Conservation (phyloP, 345 rosid genomes). For the Linum lewisii region DNA sequence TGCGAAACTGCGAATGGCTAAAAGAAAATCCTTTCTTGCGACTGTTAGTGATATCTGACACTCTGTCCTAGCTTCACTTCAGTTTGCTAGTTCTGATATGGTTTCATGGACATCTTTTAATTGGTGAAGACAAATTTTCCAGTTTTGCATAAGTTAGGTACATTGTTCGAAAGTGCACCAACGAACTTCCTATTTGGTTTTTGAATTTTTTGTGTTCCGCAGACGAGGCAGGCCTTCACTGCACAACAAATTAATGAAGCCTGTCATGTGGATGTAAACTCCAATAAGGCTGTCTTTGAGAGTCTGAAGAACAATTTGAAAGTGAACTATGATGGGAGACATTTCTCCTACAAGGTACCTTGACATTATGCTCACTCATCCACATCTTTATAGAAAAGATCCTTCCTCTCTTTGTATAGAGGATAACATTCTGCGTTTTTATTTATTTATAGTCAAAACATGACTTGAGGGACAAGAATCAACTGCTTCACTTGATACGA, state of each 20-base stretch:
- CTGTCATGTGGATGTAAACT: conserved; percentile 51
- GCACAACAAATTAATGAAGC: conserved; percentile 73
- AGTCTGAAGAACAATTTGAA: conserved; percentile 67
- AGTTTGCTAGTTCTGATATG: no score
- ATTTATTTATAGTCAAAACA: conserved; percentile 49
- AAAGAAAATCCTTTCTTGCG: no score
- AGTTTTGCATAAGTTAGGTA: background rate
- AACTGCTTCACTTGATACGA: conserved; percentile 50
- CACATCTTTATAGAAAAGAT: conserved; percentile 1
- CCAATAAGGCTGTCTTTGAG: conserved; percentile 80
- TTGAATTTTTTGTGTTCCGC: conserved; percentile 9
- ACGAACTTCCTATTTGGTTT: conserved; percentile 2
- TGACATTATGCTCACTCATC: background rate
- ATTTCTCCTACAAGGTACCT: conserved; percentile 81
- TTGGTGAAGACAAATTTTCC: background rate
- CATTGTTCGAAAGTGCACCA: background rate
- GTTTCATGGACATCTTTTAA: no score
- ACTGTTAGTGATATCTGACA: no score
- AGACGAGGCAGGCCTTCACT: conserved; percentile 65
- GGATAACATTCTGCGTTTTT: conserved; percentile 12
- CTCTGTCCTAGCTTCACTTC: no score
- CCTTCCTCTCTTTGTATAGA: background rate
- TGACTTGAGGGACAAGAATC: conserved; percentile 53
- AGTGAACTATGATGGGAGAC: conserved; percentile 62
- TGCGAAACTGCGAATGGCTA: no score